Base-by-base conservation (phyloP, 2,329 filamentous ascomycete genomes). In the Ophiocordyceps australis region DNA sequence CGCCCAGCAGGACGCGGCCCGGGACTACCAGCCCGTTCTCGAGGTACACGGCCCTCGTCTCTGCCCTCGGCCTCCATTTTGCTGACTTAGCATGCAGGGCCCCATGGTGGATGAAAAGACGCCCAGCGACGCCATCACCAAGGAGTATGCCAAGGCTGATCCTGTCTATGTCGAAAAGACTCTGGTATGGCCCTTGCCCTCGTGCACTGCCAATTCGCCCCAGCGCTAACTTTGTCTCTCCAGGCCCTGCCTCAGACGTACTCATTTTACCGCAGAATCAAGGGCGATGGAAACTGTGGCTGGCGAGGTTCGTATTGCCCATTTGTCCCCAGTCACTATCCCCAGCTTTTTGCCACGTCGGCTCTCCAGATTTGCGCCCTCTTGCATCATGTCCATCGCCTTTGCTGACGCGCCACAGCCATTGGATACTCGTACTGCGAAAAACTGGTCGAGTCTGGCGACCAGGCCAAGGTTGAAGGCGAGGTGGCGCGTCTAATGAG, bases 401-500 rank as follows among this genome's bases (percentile, higher is more conserved):
- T 6, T 22, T 25, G 20, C 23, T 28, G 23, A 28, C 29, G 8
- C 10, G 13, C 9, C 19, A n/a, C 18, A 95, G 89, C 86, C 26
- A 78, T 93, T 45, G 83, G 75, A 14, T 98, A 92, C 50, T 74
- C 74, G 35, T 95, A 94, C 50, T 93, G 91, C 45, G 89, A 98
- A 52, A 75, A 72, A 23, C 62, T 95, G 28, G 60, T 86, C 39
- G 67, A 70, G 35, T 55, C 65, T 24, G 71, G 69, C 38, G 72
- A 82, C 45, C 55, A 57, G 30, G 55, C 57, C 34, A 68, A 72
- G 37, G 59, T 91, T 30, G 60, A 73, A 19, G 64, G 64, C 36
- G 86, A 95, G 50, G 57, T 72, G 29, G 61, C 64, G 14, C 74
- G 86, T 19, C 61, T 95, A 28, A 68, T 62, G 32, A 73, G 66